Conservation (phyloP, 2,329 filamentous ascomycete genomes). For the Aphanoascus verrucosus region DNA sequence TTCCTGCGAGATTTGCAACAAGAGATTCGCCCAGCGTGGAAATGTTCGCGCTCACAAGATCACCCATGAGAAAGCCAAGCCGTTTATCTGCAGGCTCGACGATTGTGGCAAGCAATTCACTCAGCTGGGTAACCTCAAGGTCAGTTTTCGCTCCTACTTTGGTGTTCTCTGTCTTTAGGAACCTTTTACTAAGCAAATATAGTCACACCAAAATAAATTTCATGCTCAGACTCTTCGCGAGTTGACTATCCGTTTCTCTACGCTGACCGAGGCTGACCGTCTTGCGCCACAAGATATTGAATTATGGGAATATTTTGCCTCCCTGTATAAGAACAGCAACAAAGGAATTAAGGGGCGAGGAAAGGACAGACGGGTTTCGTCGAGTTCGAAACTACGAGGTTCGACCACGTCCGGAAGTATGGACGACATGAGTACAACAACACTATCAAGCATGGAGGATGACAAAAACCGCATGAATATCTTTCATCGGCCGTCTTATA, state of each 20-base stretch:
- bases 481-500: constrained; percentile 13
- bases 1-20: constrained; percentile 66
- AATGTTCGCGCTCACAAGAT: constrained; percentile 77
- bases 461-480: constrained; percentile 9
- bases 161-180: constrained; percentile 3
- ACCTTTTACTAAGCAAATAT: too few relatives aligned
- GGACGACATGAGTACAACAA: constrained; percentile 7
- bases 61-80: constrained; percentile 66
- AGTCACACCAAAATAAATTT: constrained; percentile 92
- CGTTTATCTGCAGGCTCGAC: constrained; percentile 70
- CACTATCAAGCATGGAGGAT: constrained; percentile 8
- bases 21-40: constrained; percentile 72
- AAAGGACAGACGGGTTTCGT: constrained; percentile 53
- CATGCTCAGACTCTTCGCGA: constrained; percentile 62
- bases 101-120: constrained; percentile 81
- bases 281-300: constrained; percentile 62
- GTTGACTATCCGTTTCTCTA: constrained; percentile 61
- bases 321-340: constrained; percentile 94
- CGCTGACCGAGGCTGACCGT: constrained; percentile 48
- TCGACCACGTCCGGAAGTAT: constrained; percentile 5
- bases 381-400: constrained; percentile 20
- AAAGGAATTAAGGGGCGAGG: constrained; percentile 96
- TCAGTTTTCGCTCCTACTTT: constrained; percentile 27
- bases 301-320: constrained; percentile 72
- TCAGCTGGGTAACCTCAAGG: constrained; percentile 85